Conservation (phyloP, 2,329 filamentous ascomycete species). For the Dactylonectria estremocensis region DNA sequence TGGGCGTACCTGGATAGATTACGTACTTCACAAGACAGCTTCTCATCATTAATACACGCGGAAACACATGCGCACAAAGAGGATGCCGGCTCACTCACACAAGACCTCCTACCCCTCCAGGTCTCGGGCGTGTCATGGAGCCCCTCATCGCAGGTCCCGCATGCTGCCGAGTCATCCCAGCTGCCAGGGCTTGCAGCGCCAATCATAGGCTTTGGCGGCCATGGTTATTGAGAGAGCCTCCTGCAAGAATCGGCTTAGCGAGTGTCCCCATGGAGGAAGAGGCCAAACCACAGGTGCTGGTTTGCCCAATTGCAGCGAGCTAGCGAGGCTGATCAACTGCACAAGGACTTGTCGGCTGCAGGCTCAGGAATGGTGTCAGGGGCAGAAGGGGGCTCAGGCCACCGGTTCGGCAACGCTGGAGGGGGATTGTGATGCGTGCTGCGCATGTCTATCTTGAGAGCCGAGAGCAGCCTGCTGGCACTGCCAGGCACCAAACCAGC, state of each 20-base stretch:
- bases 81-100: conserved; percentile 8
- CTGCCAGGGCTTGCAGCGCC: conserved; percentile 27
- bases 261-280: conserved; percentile 9
- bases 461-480: neutral
- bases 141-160: conserved; percentile 21
- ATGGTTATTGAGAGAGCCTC: conserved; percentile 13
- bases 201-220: conserved; percentile 32
- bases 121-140: conserved; percentile 19
- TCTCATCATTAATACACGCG: neutral
- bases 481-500: neutral
- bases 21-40: neutral
- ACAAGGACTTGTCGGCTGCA: neutral
- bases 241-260: conserved; percentile 31
- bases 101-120: conserved; percentile 38
- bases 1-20: conserved; percentile 1
- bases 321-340: conserved; percentile 23
- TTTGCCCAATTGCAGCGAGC: conserved; percentile 28
- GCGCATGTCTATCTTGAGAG: conserved; percentile 13
- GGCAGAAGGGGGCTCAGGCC: conserved; percentile 43
- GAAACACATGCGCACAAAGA: neutral
- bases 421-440: conserved; percentile 8
- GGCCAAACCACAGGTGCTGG: conserved; percentile 25
- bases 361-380: conserved; percentile 26
- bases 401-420: conserved; percentile 41
- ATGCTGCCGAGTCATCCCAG: conserved; percentile 19